phyloP scores from a whole-genome alignment of 2,329 filamentous ascomycete species.

The Talaromyces sp. region DNA sequence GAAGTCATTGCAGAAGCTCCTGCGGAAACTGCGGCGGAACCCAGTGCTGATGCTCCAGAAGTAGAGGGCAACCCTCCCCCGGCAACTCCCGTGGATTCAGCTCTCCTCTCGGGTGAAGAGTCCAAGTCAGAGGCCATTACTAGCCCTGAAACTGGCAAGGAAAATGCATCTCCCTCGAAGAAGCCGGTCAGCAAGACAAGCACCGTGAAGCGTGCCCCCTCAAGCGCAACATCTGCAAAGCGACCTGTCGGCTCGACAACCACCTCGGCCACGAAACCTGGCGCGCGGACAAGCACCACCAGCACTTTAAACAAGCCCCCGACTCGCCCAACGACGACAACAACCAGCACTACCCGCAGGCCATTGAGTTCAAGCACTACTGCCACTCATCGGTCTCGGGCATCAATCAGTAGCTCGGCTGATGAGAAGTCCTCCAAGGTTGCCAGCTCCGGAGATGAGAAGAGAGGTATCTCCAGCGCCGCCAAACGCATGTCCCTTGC shows the following conservation, averaged over 20 bases:
- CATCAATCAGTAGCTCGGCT: slow-evolving; percentile 40
- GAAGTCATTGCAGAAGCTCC: not conserved
- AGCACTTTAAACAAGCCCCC: slow-evolving; percentile 42
- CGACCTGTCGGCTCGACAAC: slow-evolving; percentile 25
- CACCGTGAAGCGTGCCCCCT: slow-evolving; percentile 18
- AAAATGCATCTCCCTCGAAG: slow-evolving; percentile 32
- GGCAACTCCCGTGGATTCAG: slow-evolving; percentile 30
- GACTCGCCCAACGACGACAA: slow-evolving; percentile 30
- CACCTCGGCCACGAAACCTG: slow-evolving; percentile 23
- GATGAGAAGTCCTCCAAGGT: slow-evolving; percentile 36
- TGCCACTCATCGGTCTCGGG: slow-evolving; percentile 35
- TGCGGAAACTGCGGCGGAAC: slow-evolving; percentile 4
- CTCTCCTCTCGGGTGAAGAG: slow-evolving; percentile 29
- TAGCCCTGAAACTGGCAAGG: slow-evolving; percentile 30
- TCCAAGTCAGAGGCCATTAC: slow-evolving; percentile 20
- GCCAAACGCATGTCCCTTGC: slow-evolving; percentile 43
- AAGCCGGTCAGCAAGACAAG: slow-evolving; percentile 12
- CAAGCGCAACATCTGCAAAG: slow-evolving; percentile 30
- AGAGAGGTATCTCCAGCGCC: slow-evolving; percentile 35
- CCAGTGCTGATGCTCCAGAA: slow-evolving; percentile 18
- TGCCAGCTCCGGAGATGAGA: slow-evolving; percentile 42
- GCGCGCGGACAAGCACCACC: slow-evolving; percentile 25
- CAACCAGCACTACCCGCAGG: slow-evolving; percentile 7
- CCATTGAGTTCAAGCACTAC: slow-evolving; percentile 28
- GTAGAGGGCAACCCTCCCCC: slow-evolving; percentile 26